Evolutionary conservation across 345 rosid species (phyloP), one percentile per base, ranked within the genome.

Genomic region (Hibiscus tridactylites): DNA sequence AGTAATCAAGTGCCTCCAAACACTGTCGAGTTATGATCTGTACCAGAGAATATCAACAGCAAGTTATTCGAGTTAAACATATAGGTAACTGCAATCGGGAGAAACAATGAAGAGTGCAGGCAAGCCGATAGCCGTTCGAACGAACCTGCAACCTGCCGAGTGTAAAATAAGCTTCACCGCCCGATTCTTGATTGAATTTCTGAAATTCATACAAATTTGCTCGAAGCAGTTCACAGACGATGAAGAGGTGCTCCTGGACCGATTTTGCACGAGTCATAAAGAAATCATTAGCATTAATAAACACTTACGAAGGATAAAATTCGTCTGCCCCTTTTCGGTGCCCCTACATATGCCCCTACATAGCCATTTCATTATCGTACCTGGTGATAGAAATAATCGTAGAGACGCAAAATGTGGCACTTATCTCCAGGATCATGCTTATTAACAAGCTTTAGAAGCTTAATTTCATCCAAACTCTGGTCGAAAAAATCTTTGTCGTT

Each of bases 401-500:
- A 95, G 47, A 95, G 90, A 52, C 99, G 97, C 81, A 95, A 16
- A 75, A 95, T 84, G 68, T 95, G 98, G 73, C 69, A 84, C 73
- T 91, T 84, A 74, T 95, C 98, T 11, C 83, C 86, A 13, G 98
- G 97, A 78, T 95, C 99, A 65, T 87, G 85, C 83, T 85, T 90
- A 80, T 92, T 95, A 13, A 89, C 97, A 71, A 84, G 83, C 88
- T 95, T 92, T 61, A 92, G 78, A 74, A 95, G 98, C 66, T 95
- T 95, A 16, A 95, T 95, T 82, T 95, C 99, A 53, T 95, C 99
- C 71, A 95, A 81, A 82, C 99, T 95, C 80, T 95, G 99, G 68
- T 95, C 99, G 0, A 95, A 95, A 79, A 90, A 95, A 76, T 95
- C 99, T 78, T 95, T 95, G 68, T 95, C 91, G n/a, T 95, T 95